Evolutionary conservation across 768 basidiomycete species (phyloP), one percentile per base, ranked within the genome.

Genomic region (Trametes villosa): DNA sequence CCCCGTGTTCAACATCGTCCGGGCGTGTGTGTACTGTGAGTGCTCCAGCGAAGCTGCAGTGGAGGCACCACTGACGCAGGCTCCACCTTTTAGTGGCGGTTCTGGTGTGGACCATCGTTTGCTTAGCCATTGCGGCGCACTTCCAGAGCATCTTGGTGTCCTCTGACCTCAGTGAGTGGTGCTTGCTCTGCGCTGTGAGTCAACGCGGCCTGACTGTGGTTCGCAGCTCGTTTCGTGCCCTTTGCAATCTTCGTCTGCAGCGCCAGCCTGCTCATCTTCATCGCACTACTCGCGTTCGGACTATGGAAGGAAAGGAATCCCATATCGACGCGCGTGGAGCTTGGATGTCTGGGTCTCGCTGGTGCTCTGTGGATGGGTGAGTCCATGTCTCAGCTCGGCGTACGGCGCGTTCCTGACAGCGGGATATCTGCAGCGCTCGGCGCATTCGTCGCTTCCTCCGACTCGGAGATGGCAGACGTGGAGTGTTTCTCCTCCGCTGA

Each of bases 161-260:
- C 65, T 90, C 88, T 58, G 89, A 92, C 76, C 87, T 94, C 72
- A 93, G 91, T 93, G 72, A 71, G 88, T 70, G n/a, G n/a, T n/a
- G n/a, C n/a, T n/a, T n/a, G n/a, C n/a, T n/a, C n/a, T n/a, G n/a
- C n/a, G n/a, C n/a, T n/a, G n/a, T n/a, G n/a, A n/a, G n/a, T n/a
- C n/a, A n/a, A n/a, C n/a, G 34, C 22, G 42, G 42, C 8, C 58
- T 57, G 47, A 57, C 50, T 15, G 7, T 20, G 33, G 31, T 27
- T 36, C 40, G 57, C 67, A 94, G 92, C 92, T 76, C 91, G 87
- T 77, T 94, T 93, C 71, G 86, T 94, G 38, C 92, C 92, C 18
- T 90, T 92, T 70, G 87, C 92, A 53, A 83, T 94, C 70, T 93
- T 93, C 66, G 89, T 92, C 44, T 89, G 86, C 68, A 80, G 81